Evolutionary conservation across 2,329 filamentous ascomycete species (phyloP).

Genomic region (Ploettnerulaceae sp.): DNA sequence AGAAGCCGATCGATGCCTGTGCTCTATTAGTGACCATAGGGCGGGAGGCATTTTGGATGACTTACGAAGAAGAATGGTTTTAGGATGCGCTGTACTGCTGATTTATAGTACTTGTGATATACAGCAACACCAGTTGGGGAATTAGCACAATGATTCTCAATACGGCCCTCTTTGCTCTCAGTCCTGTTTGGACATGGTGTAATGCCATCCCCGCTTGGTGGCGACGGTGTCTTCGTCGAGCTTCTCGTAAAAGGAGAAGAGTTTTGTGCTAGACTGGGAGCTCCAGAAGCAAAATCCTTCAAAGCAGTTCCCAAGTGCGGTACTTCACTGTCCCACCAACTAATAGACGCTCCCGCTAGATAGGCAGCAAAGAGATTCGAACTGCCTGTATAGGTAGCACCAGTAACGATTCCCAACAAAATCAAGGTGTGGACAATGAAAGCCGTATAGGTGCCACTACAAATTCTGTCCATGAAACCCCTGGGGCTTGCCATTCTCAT

Average conservation of each 20-base stretch:
- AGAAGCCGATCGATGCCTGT: conserved; percentile 64
- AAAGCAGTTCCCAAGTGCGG: neutral
- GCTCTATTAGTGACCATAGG: neutral
- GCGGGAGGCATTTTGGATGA: neutral
- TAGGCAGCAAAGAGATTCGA: conserved; percentile 48
- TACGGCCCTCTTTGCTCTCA: neutral
- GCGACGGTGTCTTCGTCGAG: too few species aligned
- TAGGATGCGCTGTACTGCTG: conserved; percentile 40
- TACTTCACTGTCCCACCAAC: conserved; percentile 15
- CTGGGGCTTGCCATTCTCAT: neutral
- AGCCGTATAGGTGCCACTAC: neutral
- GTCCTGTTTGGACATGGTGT: neutral
- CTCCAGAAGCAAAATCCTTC: neutral
- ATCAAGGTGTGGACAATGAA: conserved; percentile 21
- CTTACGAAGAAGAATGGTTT: conserved; percentile 59
- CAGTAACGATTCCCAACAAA: conserved; percentile 23
- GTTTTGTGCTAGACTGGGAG: too few species aligned
- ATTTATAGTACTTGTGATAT: conserved; percentile 30
- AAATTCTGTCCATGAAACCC: neutral
- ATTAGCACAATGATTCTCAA: neutral
- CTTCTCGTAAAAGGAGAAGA: too few species aligned
- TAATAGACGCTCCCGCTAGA: conserved; percentile 43
- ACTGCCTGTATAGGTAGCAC: conserved; percentile 41
- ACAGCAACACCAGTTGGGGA: conserved; percentile 6
- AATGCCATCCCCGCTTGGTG: neutral